Evolutionary conservation across 2,329 filamentous ascomycete species (phyloP).

Genomic region (Penicillium janthinellum): DNA sequence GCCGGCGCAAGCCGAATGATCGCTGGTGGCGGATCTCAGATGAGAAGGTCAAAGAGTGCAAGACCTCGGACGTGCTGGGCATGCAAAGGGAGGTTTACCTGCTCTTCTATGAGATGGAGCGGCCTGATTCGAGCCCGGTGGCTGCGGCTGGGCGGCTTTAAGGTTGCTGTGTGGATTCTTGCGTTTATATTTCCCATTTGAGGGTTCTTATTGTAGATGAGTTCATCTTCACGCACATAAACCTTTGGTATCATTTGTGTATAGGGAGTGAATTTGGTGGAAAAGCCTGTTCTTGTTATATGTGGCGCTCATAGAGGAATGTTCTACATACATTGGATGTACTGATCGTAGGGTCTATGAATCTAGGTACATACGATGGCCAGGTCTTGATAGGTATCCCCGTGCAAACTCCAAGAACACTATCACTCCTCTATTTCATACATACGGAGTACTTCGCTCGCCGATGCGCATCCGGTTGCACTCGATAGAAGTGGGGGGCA

Average conservation of each 20-base stretch:
- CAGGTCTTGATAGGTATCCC: background rate
- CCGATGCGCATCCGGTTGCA: background rate
- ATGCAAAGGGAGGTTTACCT: constrained; percentile 98
- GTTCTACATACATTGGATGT: background rate
- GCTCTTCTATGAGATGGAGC: constrained; percentile 89
- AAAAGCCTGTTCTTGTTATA: background rate
- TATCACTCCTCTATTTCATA: background rate
- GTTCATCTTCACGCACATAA: background rate
- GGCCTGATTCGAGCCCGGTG: constrained; percentile 28
- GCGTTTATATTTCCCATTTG: background rate
- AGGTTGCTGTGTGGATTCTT: background rate
- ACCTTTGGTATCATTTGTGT: background rate
- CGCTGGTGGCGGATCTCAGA: constrained; percentile 98
- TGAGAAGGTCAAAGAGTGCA: constrained; percentile 92
- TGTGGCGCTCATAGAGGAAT: background rate
- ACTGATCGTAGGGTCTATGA: background rate
- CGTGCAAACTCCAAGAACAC: too few relatives aligned
- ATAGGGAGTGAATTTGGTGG: background rate
- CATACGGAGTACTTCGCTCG: background rate
- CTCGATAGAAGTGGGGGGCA: background rate
- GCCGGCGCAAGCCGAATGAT: constrained; percentile 65
- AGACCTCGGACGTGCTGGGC: constrained; percentile 83
- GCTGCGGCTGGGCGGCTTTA: constrained; percentile 4
- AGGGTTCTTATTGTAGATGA: background rate
- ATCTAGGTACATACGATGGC: background rate